These are phyloP conservation scores for Entonaema liquescens DNA, from an alignment of 495 filamentous ascomycete genomes.

Conservation along the genomic window DNA sequence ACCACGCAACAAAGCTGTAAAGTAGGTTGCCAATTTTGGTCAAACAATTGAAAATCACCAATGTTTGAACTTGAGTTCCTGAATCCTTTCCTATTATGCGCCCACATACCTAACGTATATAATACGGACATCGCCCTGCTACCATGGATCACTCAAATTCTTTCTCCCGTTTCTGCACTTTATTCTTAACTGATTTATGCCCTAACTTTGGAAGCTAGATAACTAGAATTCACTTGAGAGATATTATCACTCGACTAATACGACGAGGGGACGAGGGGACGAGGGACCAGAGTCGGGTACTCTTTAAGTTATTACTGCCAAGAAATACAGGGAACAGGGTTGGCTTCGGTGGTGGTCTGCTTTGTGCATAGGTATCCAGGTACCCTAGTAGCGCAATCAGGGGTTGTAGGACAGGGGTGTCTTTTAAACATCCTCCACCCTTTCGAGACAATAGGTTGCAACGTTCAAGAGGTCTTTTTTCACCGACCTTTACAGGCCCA, in stretches of 20 bases:
- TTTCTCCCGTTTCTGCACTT: neutral
- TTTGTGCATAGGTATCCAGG: conserved; percentile 34
- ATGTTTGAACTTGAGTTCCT: conserved; percentile 34
- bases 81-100: conserved; percentile 27
- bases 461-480: conserved; percentile 47
- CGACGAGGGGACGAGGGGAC: neutral
- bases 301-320: conserved; percentile 40
- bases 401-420: conserved; percentile 42
- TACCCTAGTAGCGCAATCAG: conserved; percentile 31
- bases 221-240: neutral
- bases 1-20: neutral
- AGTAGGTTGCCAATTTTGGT: conserved; percentile 20
- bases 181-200: neutral
- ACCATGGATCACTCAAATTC: neutral
- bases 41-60: conserved; percentile 21
- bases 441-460: conserved; percentile 59
- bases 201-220: neutral
- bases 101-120: conserved; percentile 1
- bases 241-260: neutral
- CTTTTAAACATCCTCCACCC: conserved; percentile 42
- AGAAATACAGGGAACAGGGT: conserved; percentile 31
- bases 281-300: neutral
- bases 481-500: conserved; percentile 43
- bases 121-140: conserved; percentile 1
- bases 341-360: conserved; percentile 15